Conservation (phyloP, 257 asterid genomes). For the Nicotiana obtusifolia region DNA sequence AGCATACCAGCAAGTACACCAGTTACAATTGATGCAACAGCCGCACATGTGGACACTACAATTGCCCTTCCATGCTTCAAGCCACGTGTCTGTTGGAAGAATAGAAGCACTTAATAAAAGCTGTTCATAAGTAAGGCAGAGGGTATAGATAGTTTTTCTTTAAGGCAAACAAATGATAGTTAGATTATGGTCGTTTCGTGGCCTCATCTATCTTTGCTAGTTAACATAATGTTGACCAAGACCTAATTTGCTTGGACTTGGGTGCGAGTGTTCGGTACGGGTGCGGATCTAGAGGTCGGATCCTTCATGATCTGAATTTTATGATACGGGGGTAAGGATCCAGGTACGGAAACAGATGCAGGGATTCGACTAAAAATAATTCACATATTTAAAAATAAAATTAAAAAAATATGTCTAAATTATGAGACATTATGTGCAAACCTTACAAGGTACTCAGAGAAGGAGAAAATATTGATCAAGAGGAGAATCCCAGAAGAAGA, state of each 20-base stretch:
- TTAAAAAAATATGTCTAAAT: too few relatives aligned
- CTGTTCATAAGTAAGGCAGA: background rate
- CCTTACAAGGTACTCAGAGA: too few relatives aligned
- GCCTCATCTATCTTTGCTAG: background rate
- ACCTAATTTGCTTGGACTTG: background rate
- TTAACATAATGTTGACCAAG: background rate
- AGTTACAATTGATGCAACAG: slow-evolving; percentile 94
- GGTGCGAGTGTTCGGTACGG: too few relatives aligned
- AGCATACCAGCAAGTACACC: slow-evolving; percentile 98
- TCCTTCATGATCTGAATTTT: too few relatives aligned
- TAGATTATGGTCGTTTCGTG: background rate
- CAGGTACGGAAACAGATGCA: too few relatives aligned
- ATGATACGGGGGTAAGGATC: too few relatives aligned
- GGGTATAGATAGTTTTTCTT: background rate
- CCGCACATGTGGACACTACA: slow-evolving; percentile 96
- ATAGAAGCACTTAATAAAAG: background rate
- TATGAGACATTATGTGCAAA: too few relatives aligned
- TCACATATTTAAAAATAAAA: too few relatives aligned
- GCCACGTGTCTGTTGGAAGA: slow-evolving; percentile 62
- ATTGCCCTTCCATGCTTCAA: slow-evolving; percentile 98
- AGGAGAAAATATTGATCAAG: too few relatives aligned
- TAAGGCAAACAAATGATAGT: background rate
- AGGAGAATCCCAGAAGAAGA: too few relatives aligned
- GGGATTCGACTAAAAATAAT: too few relatives aligned
- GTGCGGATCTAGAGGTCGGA: too few relatives aligned